Base-by-base conservation (phyloP, 2,329 filamentous ascomycete species). In the Botryosphaeria dothidea region DNA sequence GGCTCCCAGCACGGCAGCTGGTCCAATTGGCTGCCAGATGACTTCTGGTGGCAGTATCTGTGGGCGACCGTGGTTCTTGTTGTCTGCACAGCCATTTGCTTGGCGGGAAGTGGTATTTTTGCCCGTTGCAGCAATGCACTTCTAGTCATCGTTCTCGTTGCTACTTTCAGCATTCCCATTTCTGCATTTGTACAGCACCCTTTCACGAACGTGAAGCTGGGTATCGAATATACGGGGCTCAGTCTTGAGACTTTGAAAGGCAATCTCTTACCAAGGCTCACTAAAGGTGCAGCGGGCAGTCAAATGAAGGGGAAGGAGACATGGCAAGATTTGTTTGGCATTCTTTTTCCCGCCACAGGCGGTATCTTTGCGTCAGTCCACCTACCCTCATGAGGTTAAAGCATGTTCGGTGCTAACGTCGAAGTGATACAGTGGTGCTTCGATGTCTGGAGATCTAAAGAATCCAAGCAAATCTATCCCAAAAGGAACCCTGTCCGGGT, bases 391-490 rank as follows among this genome's bases (percentile, higher is more conserved):
- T 27, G 4, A n/a, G 3, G 6, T 27, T 9, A 0, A 27, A 57
- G 19, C 2, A 8, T 19, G 8, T 9, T 17, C 4, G 41, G 21
- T 58, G n/a, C 41, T 62, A 13, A 64, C 62, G 7, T 54, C 43
- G 46, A 54, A 19, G 7, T 85, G 86, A 74, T 54, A 43, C 57
- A 84, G 82, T 51, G 93, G 93, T 19, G 92, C 92, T 6, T 94
- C 91, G 70, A 96, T 96, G 92, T 96, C 92, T 7, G 92, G 92
- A 19, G 92, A 96, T 73, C 78, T 96, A 57, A 90, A 86, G 67
- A 89, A 92, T 68, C 92, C 92, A 0, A 94, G 91, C 81, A 92
- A 89, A 75, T 87, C 92, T 1, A 96, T 96, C 62, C 92, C 92
- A 0, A 89, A 87, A 67, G 92, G 92, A n/a, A 96, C 92, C 0